Evolutionary conservation across 169 alveolate species (phyloP).

Genomic region (Plasmodium sp.): DNA sequence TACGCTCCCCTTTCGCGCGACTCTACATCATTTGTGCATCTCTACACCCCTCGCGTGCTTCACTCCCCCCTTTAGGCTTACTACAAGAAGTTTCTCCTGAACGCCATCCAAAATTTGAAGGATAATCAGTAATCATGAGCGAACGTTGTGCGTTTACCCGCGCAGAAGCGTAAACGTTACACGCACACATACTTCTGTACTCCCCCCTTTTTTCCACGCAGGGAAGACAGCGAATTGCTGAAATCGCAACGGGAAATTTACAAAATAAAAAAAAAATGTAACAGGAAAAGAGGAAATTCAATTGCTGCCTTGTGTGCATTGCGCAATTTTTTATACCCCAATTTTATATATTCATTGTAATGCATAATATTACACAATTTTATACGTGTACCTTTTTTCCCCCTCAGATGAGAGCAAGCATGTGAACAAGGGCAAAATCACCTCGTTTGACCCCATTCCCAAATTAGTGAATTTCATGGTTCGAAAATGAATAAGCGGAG

Average conservation of each 20-base stretch:
- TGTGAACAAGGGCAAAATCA: slow-evolving; percentile 16
- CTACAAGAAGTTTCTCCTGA: slow-evolving; percentile 47
- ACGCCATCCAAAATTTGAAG: slow-evolving; percentile 61
- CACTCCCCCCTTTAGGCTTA: slow-evolving; percentile 35
- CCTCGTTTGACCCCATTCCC: slow-evolving; percentile 49
- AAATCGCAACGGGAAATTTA: slow-evolving; percentile 41
- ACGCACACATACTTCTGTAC: neutral
- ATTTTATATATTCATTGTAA: neutral
- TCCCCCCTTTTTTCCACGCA: neutral
- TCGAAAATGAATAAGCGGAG: neutral
- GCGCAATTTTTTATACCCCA: neutral
- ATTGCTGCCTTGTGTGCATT: neutral
- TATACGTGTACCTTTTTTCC: neutral
- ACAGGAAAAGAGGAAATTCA: slow-evolving; percentile 3
- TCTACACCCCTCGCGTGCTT: neutral
- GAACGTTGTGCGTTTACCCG: neutral
- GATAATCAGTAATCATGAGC: slow-evolving; percentile 51
- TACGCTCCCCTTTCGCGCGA: neutral
- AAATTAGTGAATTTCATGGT: slow-evolving; percentile 70
- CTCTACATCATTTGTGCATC: neutral
- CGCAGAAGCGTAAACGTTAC: neutral
- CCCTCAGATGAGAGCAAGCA: slow-evolving; percentile 10
- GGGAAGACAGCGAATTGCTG: slow-evolving; percentile 55
- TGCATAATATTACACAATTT: neutral
- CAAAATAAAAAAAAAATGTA: slow-evolving; percentile 71